Evolutionary conservation across 805 yeast species (phyloP).

Genomic region (Jamesozyma rosinii): DNA sequence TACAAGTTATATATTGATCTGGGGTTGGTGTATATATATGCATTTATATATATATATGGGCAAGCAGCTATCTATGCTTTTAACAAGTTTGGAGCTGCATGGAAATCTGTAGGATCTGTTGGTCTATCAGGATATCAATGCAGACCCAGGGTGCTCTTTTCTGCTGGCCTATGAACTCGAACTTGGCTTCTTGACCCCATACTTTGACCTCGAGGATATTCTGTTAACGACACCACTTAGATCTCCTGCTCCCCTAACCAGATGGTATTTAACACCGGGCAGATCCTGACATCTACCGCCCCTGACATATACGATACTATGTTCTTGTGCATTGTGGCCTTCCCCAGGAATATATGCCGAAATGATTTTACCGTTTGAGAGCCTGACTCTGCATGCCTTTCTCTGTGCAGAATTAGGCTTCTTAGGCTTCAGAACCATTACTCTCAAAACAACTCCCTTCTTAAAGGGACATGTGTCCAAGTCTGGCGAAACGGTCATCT

Average conservation of each 20-base stretch:
- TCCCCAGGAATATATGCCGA: constrained; percentile 97
- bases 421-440: constrained; percentile 92
- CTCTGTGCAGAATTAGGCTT: constrained; percentile 98
- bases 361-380: constrained; percentile 79
- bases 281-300: constrained; percentile 98
- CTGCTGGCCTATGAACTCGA: too few relatives aligned
- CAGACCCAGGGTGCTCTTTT: too few relatives aligned
- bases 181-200: constrained; percentile 80
- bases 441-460: constrained; percentile 88
- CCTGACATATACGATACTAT: constrained; percentile 87
- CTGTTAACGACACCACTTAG: constrained; percentile 92
- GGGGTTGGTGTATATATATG: too few relatives aligned
- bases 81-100: too few relatives aligned
- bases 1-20: too few relatives aligned
- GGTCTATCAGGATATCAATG: too few relatives aligned
- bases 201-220: constrained; percentile 79
- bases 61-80: too few relatives aligned
- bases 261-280: constrained; percentile 94
- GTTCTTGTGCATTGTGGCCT: constrained; percentile 97
- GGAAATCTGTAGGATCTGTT: too few relatives aligned
- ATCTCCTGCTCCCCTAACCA: constrained; percentile 89
- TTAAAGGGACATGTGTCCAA: constrained; percentile 74
- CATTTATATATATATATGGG: too few relatives aligned
- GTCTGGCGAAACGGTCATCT: constrained; percentile 64
- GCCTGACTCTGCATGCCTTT: constrained; percentile 89